phyloP scores from a whole-genome alignment of 148 eudicot species.

The Fagopyrum tataricum region DNA sequence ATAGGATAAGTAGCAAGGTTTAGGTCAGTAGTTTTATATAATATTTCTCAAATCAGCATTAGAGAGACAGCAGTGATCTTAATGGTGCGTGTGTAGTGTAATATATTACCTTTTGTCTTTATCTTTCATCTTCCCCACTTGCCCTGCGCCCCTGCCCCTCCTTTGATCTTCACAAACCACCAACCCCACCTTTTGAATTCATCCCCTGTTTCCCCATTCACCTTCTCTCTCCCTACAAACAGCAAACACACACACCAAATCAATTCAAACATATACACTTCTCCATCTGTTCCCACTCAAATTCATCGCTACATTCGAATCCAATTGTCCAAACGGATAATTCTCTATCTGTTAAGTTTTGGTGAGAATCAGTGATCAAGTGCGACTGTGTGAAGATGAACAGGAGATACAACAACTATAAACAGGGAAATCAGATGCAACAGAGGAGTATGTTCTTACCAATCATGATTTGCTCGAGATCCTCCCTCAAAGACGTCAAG shows the following conservation, averaged over 20 bases:
- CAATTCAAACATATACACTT: neutral
- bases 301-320: neutral
- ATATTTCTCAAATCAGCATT: too few species aligned
- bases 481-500: conserved; percentile 43
- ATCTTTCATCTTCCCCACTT: too few species aligned
- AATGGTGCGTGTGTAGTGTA: too few species aligned
- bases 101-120: too few species aligned
- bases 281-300: neutral
- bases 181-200: neutral
- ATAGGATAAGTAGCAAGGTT: too few species aligned
- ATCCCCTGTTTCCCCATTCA: too few species aligned
- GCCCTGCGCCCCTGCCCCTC: too few species aligned
- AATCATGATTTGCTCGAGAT: conserved; percentile 45
- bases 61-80: too few species aligned
- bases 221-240: neutral
- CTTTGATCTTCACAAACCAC: neutral
- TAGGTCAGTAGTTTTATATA: too few species aligned
- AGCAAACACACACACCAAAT: neutral
- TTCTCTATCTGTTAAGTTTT: neutral
- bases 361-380: neutral
- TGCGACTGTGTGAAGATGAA: neutral
- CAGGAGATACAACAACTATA: neutral
- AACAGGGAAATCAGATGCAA: conserved; percentile 9
- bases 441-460: conserved; percentile 44
- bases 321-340: neutral